Base-by-base conservation (phyloP, 768 basidiomycete genomes). In the Tylopilus intermedius region DNA sequence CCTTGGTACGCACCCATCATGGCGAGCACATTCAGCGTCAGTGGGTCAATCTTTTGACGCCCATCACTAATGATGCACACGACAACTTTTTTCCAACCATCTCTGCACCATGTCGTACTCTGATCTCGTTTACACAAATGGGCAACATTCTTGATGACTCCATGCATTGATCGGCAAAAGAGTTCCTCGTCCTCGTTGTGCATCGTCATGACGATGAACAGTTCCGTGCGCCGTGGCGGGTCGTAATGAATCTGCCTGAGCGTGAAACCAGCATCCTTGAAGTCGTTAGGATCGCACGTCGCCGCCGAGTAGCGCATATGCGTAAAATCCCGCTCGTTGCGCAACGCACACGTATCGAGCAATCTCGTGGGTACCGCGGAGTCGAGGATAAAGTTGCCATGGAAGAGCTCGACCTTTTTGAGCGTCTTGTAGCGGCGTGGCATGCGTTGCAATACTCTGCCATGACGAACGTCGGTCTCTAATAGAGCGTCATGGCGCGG, bases 201-300 rank as follows among this genome's bases (percentile, higher is more conserved):
- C 93, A 97, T 95, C 13, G 94, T 96, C 82, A 97, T 88, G 40
- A 96, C 94, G 60, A 97, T 94, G 72, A 96, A 95, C 14, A 97
- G 74, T 69, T 97, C 95, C 30, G 94, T 96, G 33, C 87, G 78
- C n/a, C 94, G 77, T 0, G 90, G 88, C 0, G 93, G 93, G 61
- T 94, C 90, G 68, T 95, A 94, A 61, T 90, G 82, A 21, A 82
- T 78, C 67, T 95, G 94, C 2, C 95, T 82, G 8, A 97, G 76
- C 0, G 91, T 90, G 71, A 94, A 98, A 0, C 88, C 84, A 11
- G 80, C 70, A 26, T 83, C 75, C 62, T 84, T 79, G 69, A 97
- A 98, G 63, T 91, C 84, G 69, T 97, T 92, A 8, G 95, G 95
- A 68, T 96, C 94, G 71, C 90, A 94, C 0, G 95, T 97, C 14